Evolutionary conservation across 208 protist genomes (phyloP), one percentile per base, ranked within the genome.

Genomic region (Cochliopodium minus): DNA sequence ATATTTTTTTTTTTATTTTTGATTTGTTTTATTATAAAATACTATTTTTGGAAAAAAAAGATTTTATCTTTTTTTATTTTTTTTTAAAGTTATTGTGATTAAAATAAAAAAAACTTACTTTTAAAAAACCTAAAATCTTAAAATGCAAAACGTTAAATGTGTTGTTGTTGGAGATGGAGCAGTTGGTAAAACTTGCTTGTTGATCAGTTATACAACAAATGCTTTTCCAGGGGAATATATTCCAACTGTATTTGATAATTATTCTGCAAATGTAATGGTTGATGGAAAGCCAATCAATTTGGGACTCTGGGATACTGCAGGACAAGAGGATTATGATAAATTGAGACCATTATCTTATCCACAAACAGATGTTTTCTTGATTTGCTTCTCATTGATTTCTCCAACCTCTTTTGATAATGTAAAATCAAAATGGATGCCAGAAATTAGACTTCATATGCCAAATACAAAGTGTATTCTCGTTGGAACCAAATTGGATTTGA

Each of bases 281-380:
- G 71, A 73, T 23, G 61, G 60, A 22, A 69, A 66, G 43, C 51
- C 69, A 23, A 64, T 79, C 17, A 67, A 51, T 35, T 50, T 86
- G 4, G 70, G 73, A 29, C 60, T 83, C 0, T 87, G 79, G 76
- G 74, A 82, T 64, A 82, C 78, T 40, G 78, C 78, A 29, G 77
- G 73, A 20, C 84, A 90, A 69, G 85, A 92, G 62, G 87, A 95
- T 58, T 94, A 91, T 64, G 62, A 72, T 46, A 1, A 69, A 29
- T 38, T 82, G 10, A 29, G 79, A 29, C 77, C 78, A 36, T 56
- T 83, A 5, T 77, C 65, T 20, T 85, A 83, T 53, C 78, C 77
- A 22, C 60, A 76, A 53, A 80, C 76, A 0, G 70, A 85, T 56
- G 73, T 85, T 15, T 85, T 85, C 48, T 61, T 85, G 17, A 56